Evolutionary conservation across 805 yeast genomes (phyloP), one percentile per base, ranked within the genome.

Genomic region (Tetrapisispora iriomotensis): DNA sequence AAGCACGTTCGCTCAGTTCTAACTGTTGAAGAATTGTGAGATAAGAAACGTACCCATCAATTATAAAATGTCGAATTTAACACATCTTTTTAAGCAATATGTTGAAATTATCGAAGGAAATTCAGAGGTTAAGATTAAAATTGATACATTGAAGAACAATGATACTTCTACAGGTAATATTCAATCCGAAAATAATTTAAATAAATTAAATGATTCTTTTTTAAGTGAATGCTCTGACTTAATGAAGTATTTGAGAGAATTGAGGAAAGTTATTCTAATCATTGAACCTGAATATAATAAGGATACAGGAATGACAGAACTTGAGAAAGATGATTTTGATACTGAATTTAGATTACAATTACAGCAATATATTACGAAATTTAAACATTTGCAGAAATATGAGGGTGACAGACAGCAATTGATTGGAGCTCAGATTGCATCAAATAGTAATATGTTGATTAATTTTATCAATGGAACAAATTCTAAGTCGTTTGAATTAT

Each of bases 301-400:
- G 34, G 49, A 46, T 34, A 38, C 37, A 34, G 54, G 38, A 37
- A 62, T 74, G 54, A 49, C 68, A 20, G 65, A 67, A 23, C 64
- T 59, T 8, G 79, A 75, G 29, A 72, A 75, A 48, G 74, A 75
- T 43, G 65, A 67, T 27, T 66, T 77, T 18, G 82, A 77, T 46
- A 70, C 74, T 35, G 76, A 75, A 42, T 64, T 75, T 31, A 67
- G 74, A 41, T 49, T 68, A 19, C 72, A 74, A 50, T 48, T 77
- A 34, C 78, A 74, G 46, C 67, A 68, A 41, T 62, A 74, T 45
- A 68, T 68, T 43, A 73, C 71, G 41, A 70, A 74, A 49, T 64
- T 74, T 34, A 71, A 70, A 42, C 53, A 64, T 38, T 52, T 75
- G 36, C 75, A 71, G 41, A 58, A 63, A 3, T 75, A 79, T 46